Base-by-base conservation (phyloP, 2,329 filamentous ascomycete species). In the Neofusicoccum laricinum region DNA sequence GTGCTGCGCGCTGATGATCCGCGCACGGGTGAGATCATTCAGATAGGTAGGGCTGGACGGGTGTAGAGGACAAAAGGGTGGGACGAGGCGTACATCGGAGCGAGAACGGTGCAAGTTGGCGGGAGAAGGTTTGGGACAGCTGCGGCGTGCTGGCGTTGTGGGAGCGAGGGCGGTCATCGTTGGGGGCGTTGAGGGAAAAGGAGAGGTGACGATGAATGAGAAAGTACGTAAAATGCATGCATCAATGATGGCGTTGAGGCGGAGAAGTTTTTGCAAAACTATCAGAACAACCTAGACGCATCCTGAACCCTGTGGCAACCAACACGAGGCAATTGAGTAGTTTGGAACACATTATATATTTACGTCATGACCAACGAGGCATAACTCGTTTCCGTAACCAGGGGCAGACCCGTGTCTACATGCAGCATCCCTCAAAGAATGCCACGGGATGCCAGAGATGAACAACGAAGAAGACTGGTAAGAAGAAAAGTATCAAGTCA, bases 1-100 rank as follows among this genome's bases (percentile, higher is more conserved):
- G 91, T 95, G 4, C 78, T 97, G 72, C 85, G 92, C 66, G 90
- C 88, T 65, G 91, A 95, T 71, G 92, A 97, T 71, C 84, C 80
- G 68, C 82, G 81, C 69, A 87, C 86, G 3, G 88, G 88, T 2
- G 90, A 96, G 80, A 96, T 97, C 71, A 87, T 98, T 68, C 95
- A 99, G 79, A 84, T 96, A 68, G 95, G 95, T 14, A 85, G 88
- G 68, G 93, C 95, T 5, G 63, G 36, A 19, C 43, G 62, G 40
- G 62, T 58, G 40, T 30, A 43, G 46, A 40, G 32, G n/a, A 21
- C 11, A 7, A 2, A 30, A n/a, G 3, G 17, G 36, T 17, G 19
- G 14, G 38, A 12, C 25, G 61, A 34, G 36, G 7, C 4, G 25
- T 32, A 6, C 4, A 17, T 21, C 7, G 38, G 53, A 45, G 15